A percentile compares a stretch with the other conserved stretches of the same genome.
Conservation (phyloP, 257 asterid genomes). For the Solanum gandarillasii region DNA sequence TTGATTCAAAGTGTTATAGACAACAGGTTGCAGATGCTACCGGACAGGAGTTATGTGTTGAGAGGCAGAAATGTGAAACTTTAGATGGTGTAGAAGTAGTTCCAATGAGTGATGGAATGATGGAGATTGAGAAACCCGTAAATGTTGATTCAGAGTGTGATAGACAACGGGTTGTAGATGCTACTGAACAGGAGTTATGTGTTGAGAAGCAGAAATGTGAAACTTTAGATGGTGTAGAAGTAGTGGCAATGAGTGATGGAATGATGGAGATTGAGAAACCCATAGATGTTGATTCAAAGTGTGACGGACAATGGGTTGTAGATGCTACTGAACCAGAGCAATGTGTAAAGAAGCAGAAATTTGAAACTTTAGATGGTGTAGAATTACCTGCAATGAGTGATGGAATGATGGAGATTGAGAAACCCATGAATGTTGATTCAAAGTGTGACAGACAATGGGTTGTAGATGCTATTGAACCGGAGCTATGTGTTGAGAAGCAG, state of each 20-base stretch:
- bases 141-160: conserved; percentile 20
- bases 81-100: conserved; percentile 1
- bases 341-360: conserved; percentile 15
- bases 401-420: conserved; percentile 26
- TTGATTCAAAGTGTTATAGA: conserved; percentile 21
- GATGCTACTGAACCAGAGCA: conserved; percentile 22
- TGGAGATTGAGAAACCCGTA: conserved; percentile 20
- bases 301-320: conserved; percentile 9
- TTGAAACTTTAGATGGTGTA: conserved; percentile 5
- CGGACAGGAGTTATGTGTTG: conserved; percentile 22
- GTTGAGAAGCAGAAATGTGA: conserved; percentile 13
- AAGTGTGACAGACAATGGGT: conserved; percentile 16
- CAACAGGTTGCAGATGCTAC: conserved; percentile 10
- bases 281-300: conserved; percentile 18
- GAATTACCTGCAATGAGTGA: conserved; percentile 7
- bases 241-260: conserved; percentile 6
- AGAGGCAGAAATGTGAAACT: conserved; percentile 16
- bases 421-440: conserved; percentile 14
- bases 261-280: conserved; percentile 19
- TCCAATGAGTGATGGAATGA: conserved; percentile 11
- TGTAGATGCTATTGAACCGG: conserved; percentile 11
- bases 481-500: conserved; percentile 11
- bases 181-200: conserved; percentile 19
- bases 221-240: neutral
- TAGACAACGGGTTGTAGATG: conserved; percentile 13